Percentiles rank a stretch among this genome's conserved stretches.
These are phyloP conservation scores for Leptographium wingfieldii DNA, from an alignment of 2,329 filamentous ascomycete species.

Conservation along the genomic window DNA sequence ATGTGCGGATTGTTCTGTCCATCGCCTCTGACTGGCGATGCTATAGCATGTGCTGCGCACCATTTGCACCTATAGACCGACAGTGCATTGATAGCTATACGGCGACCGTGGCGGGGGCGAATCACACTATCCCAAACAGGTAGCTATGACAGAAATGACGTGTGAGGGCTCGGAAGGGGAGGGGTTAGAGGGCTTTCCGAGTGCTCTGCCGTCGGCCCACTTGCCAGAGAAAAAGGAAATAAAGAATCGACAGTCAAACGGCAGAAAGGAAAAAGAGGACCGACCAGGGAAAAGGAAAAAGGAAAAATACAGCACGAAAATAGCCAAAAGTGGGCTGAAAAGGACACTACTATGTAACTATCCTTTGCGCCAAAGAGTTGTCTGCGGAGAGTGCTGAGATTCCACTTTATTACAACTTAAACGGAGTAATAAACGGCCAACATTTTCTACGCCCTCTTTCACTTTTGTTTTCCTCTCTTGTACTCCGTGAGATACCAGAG, in stretches of 20 bases:
- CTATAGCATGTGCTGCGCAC: not conserved
- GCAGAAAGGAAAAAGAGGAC: not conserved
- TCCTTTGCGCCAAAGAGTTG: not conserved
- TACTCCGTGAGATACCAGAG: not conserved
- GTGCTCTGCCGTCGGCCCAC: slow-evolving; percentile 2
- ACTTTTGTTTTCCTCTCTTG: not conserved
- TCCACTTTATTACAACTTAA: not conserved
- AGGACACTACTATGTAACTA: not conserved
- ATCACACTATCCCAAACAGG: slow-evolving; percentile 4
- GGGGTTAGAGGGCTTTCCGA: not conserved
- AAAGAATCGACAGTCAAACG: not conserved
- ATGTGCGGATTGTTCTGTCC: not conserved
- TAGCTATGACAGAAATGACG: slow-evolving; percentile 9
- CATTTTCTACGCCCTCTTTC: not conserved
- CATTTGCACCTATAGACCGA: not conserved
- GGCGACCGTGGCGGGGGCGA: not conserved
- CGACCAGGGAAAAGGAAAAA: not conserved
- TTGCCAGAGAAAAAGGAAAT: not conserved
- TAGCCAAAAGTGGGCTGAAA: not conserved
- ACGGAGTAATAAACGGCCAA: not conserved
- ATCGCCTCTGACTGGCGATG: not conserved
- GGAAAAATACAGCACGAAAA: not conserved
- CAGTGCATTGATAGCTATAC: not conserved
- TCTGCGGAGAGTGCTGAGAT: not conserved
- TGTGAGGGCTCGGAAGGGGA: slow-evolving; percentile 1